phyloP scores from a whole-genome alignment of 2,329 filamentous ascomycete species.

The Epichloe bromicola region DNA sequence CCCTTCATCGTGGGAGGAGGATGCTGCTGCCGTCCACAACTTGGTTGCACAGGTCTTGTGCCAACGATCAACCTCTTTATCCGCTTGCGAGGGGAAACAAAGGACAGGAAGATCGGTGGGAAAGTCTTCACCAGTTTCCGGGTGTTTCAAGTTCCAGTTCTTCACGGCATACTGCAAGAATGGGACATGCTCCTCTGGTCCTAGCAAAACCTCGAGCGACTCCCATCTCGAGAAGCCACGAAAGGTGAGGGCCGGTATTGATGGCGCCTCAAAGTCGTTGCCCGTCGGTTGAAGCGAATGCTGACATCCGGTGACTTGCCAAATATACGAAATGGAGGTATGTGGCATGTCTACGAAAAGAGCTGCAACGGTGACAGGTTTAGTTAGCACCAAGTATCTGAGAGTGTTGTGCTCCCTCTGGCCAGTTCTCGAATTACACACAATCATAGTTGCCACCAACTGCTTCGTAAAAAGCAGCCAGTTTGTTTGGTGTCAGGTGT shows the following conservation, averaged over 20 bases:
- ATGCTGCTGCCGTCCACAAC: slow-evolving; percentile 47
- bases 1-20: slow-evolving; percentile 7
- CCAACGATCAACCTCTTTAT: slow-evolving; percentile 75
- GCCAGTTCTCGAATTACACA: slow-evolving; percentile 17
- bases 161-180: slow-evolving; percentile 71
- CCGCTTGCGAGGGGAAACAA: slow-evolving; percentile 60
- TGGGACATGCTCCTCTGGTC: slow-evolving; percentile 74
- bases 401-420: neutral
- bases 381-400: neutral
- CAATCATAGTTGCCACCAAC: slow-evolving; percentile 66
- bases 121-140: slow-evolving; percentile 58
- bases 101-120: slow-evolving; percentile 42
- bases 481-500: slow-evolving; percentile 50
- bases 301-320: slow-evolving; percentile 80
- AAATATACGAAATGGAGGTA: slow-evolving; percentile 76
- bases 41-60: slow-evolving; percentile 64
- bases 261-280: slow-evolving; percentile 60
- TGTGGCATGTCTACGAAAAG: slow-evolving; percentile 68
- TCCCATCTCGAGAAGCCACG: slow-evolving; percentile 90
- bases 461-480: slow-evolving; percentile 63
- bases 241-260: slow-evolving; percentile 68
- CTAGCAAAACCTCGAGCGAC: slow-evolving; percentile 76
- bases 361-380: slow-evolving; percentile 22
- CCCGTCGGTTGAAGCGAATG: slow-evolving; percentile 70
- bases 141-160: slow-evolving; percentile 63